Evolutionary conservation across 73 alveolate genomes (phyloP), one percentile per base, ranked within the genome.

Genomic region (Uronychia setigera): DNA sequence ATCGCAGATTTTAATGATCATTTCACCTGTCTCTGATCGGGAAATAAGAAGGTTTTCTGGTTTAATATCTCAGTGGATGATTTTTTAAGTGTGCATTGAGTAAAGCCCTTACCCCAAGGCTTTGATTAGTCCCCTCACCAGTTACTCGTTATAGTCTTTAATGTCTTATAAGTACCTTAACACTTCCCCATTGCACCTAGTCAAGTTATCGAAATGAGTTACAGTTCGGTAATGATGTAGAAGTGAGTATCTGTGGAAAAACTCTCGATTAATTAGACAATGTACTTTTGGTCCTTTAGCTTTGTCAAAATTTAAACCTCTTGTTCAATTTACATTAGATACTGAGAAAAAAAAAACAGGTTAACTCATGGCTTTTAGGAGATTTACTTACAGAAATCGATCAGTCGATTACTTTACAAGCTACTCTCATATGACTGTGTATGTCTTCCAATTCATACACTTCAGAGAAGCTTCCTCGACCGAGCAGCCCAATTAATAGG

Each of bases 31-130:
- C 92, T 94, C 27, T 88, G 59, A 81, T 89, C 80, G 58, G 57
- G 86, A 31, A 57, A 94, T 89, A 67, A 94, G 77, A 78, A 94
- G 92, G 89, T 94, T 94, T 86, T 94, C 92, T 29, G 98, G 97
- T 77, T 92, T 94, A 67, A 94, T 77, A 82, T 94, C 97, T 33
- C 97, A 58, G 92, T 92, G 93, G 80, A 94, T 90, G 58, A 94
- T 92, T 57, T 93, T 91, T 77, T 92, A 79, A 60, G 74, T 85
- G 83, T 94, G 98, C 35, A 92, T 46, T 5, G 19, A 46, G 67
- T 46, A 46, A 46, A 46, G 5, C n/a, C n/a, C 67, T 46, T 46
- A 5, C 19, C n/a, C 67, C 5, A 46, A 19, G 19, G n/a, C 67
- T 19, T 46, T 46, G n/a, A 46, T 19, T 46, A 46, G 67, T 19